Percentiles rank a stretch among this genome's conserved stretches.
phyloP scores from a whole-genome alignment of 1,284 basidiomycete genomes.

The Cutaneotrichosporon mucoides region DNA sequence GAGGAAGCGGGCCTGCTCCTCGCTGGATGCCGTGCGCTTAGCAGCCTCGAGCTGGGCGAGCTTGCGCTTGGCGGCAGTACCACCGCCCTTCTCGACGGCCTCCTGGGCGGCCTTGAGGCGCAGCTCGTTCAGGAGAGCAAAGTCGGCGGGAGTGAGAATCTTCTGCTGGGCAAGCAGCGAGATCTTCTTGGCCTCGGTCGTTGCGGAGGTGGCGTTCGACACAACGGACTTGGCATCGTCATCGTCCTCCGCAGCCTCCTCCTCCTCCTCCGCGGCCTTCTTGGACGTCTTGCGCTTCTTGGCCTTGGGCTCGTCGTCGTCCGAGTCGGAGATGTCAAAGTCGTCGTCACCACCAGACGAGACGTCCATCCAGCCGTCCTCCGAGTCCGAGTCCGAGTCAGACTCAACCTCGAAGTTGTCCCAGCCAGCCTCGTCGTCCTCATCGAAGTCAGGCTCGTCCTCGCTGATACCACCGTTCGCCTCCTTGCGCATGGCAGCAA shows the following conservation, averaged over 20 bases:
- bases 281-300: slow-evolving; percentile 42
- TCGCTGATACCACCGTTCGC: slow-evolving; percentile 55
- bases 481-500: slow-evolving; percentile 65
- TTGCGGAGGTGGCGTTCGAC: slow-evolving; percentile 36
- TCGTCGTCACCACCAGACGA: slow-evolving; percentile 62
- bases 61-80: slow-evolving; percentile 79
- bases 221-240: slow-evolving; percentile 43
- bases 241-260: slow-evolving; percentile 32
- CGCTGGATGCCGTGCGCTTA: slow-evolving; percentile 55
- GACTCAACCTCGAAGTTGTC: slow-evolving; percentile 85
- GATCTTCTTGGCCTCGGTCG: slow-evolving; percentile 46
- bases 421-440: slow-evolving; percentile 71
- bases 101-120: slow-evolving; percentile 74
- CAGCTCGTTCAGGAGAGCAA: slow-evolving; percentile 86
- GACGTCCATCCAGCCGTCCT: slow-evolving; percentile 81
- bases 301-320: slow-evolving; percentile 59
- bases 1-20: slow-evolving; percentile 63
- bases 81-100: slow-evolving; percentile 66
- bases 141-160: slow-evolving; percentile 98
- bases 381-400: slow-evolving; percentile 61
- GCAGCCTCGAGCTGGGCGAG: slow-evolving; percentile 69
- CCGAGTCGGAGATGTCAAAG: slow-evolving; percentile 77
- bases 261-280: slow-evolving; percentile 28
- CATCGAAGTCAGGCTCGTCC: slow-evolving; percentile 50
- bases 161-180: slow-evolving; percentile 49